Percentiles rank a stretch among this genome's conserved stretches.
phyloP scores from a whole-genome alignment of 1,139 yeast genomes.

The Nematodospora anomalae region DNA sequence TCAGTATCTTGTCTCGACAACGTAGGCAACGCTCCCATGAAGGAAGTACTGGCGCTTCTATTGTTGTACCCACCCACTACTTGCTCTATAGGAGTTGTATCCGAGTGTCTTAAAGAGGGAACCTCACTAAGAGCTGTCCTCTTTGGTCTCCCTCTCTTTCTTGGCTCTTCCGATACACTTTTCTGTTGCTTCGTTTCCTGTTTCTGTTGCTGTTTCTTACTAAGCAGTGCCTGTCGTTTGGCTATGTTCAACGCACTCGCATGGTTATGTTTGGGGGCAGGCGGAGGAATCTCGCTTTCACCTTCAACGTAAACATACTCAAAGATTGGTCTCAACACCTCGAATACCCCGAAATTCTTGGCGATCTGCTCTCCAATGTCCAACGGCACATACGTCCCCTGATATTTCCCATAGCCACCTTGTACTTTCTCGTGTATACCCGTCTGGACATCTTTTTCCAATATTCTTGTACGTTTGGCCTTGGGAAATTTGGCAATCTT shows the following conservation, averaged over 20 bases:
- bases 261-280: constrained; percentile 82
- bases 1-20: constrained; percentile 45
- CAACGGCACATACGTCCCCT: constrained; percentile 91
- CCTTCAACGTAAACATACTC: constrained; percentile 61
- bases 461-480: constrained; percentile 77
- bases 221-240: constrained; percentile 29
- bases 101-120: constrained; percentile 31
- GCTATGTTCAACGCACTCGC: constrained; percentile 59
- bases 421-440: constrained; percentile 90
- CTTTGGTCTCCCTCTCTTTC: constrained; percentile 51
- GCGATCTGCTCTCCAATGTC: constrained; percentile 67
- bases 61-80: constrained; percentile 25
- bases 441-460: constrained; percentile 84
- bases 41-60: constrained; percentile 16
- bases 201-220: constrained; percentile 11
- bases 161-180: constrained; percentile 34
- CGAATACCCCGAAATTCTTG: constrained; percentile 68
- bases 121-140: constrained; percentile 27
- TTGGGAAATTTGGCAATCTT: constrained; percentile 87
- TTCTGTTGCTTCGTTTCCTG: constrained; percentile 6
- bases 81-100: constrained; percentile 33
- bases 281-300: constrained; percentile 64
- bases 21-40: constrained; percentile 21
- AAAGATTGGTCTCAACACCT: constrained; percentile 65
- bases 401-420: constrained; percentile 94